A percentile compares a stretch with the other conserved stretches of the same genome.
phyloP scores from a whole-genome alignment of 139 green algal genomes.

The Diplosphaera chodatii region DNA sequence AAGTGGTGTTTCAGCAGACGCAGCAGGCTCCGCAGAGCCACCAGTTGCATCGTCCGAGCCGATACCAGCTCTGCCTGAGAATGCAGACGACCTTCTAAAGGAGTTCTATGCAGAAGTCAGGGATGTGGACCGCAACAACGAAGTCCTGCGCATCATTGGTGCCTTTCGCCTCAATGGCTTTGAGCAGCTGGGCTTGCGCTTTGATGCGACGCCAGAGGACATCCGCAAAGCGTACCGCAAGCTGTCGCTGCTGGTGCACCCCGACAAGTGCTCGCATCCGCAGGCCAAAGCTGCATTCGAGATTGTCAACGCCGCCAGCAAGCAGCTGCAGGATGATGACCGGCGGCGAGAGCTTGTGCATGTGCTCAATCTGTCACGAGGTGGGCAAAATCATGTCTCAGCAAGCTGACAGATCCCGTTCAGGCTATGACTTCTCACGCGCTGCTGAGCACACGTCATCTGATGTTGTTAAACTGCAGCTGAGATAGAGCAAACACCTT shows the following conservation, averaged over 20 bases:
- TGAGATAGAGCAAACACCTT: too few species aligned
- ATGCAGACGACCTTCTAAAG: constrained; percentile 6
- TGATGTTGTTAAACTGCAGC: too few species aligned
- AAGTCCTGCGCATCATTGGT: constrained; percentile 85
- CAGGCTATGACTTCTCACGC: too few species aligned
- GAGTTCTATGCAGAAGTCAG: constrained; percentile 84
- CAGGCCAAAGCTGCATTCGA: constrained; percentile 76
- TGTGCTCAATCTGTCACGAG: constrained; percentile 55
- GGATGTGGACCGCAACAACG: constrained; percentile 87
- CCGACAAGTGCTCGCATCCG: constrained; percentile 72
- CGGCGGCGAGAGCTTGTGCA: constrained; percentile 48
- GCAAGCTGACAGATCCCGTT: too few species aligned
- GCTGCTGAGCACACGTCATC: not conserved
- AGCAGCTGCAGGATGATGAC: constrained; percentile 67
- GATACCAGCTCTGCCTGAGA: not conserved
- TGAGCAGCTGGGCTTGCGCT: constrained; percentile 84
- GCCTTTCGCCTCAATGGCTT: constrained; percentile 97
- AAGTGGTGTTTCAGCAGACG: too few species aligned
- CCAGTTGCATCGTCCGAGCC: not conserved
- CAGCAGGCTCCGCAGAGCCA: not conserved
- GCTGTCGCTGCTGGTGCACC: constrained; percentile 68
- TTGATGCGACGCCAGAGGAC: constrained; percentile 74
- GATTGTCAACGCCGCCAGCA: constrained; percentile 67
- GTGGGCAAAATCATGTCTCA: constrained; percentile 18
- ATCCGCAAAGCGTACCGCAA: constrained; percentile 83